phyloP scores from a whole-genome alignment of 1,139 yeast genomes.

The Blastobotrys malaysiensis region DNA sequence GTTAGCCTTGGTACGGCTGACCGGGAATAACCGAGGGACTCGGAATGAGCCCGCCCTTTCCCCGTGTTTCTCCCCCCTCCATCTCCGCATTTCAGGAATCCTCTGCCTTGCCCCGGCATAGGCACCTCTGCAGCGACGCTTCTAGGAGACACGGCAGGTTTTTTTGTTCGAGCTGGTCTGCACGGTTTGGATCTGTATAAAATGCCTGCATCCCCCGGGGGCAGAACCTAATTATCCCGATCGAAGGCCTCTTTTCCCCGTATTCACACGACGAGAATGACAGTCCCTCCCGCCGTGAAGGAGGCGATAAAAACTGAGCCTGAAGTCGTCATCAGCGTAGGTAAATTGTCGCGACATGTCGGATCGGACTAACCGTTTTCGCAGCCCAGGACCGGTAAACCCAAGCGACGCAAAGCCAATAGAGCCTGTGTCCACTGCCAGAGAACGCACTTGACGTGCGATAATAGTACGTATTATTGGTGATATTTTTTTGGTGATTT shows the following conservation, averaged over 20 bases:
- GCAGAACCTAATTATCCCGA: neutral
- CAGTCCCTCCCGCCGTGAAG: neutral
- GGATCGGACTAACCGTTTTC: conserved; percentile 3
- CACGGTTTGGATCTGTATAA: neutral
- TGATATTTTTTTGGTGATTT: neutral
- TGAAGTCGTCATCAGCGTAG: conserved; percentile 19
- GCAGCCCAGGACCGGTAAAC: conserved; percentile 33
- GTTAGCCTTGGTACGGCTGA: neutral
- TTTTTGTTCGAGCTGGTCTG: neutral
- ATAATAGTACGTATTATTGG: conserved; percentile 35
- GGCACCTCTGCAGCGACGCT: neutral
- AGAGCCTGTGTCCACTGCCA: conserved; percentile 88
- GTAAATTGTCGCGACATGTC: conserved; percentile 4
- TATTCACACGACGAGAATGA: neutral
- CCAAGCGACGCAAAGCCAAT: conserved; percentile 53
- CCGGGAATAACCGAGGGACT: conserved; percentile 1
- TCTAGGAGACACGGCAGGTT: neutral
- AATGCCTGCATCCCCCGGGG: neutral
- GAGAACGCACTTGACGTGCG: conserved; percentile 84
- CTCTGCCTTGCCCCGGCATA: neutral
- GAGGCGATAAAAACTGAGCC: conserved; percentile 4
- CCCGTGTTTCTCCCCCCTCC: conserved; percentile 1
- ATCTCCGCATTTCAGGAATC: neutral
- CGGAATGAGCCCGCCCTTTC: neutral
- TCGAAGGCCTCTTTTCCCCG: neutral